Base-by-base conservation (phyloP, 176 grass and related monocot species). In the Carex kokanica region DNA sequence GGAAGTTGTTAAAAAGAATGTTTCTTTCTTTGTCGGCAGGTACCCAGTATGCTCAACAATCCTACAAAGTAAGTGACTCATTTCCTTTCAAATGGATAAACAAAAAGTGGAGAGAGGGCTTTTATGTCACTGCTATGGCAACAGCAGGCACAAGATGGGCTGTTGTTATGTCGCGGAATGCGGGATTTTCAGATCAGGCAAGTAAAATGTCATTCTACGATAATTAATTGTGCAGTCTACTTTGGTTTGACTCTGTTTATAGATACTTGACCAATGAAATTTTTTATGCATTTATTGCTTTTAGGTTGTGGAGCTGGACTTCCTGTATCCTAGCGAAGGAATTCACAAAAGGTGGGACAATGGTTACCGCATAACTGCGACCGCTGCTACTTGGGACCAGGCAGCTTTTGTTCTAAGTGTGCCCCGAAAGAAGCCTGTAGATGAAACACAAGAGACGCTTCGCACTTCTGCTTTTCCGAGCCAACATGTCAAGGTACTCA, bases 61-160 rank as follows among this genome's bases (percentile, higher is more conserved):
- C 97, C 8, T 99, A 99, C 80, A 99, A 99, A 91, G 93, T 99
- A 66, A 92, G 97, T 81, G 89, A 94, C 45, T 93, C 88, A 71
- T 99, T 99, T 64, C 97, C 97, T 73, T 99, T 92, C 85, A 99
- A 99, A 88, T 99, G 97, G 97, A 99, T 99, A 93, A 96, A 96
- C 79, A 99, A 99, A 88, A 99, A 99, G 81, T 99, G 93, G 97
- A 84, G 85, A 32, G 97, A 99, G 83, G 83, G 90, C 85, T 99
- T 96, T 74, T 99, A 88, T 91, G 97, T 99, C 60, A 99, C 97
- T 74, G 84, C 93, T 69, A 99, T 99, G 97, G 93, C 93, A 69
- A 92, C 93, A 78, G 97, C 97, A 86, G 97, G 97, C 59, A 92
- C 77, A 66, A 95, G 93, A 85, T 99, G 97, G 97, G 97, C 85